phyloP scores from a whole-genome alignment of 495 filamentous ascomycete genomes.

The Aspergillus carlsbadensis region DNA sequence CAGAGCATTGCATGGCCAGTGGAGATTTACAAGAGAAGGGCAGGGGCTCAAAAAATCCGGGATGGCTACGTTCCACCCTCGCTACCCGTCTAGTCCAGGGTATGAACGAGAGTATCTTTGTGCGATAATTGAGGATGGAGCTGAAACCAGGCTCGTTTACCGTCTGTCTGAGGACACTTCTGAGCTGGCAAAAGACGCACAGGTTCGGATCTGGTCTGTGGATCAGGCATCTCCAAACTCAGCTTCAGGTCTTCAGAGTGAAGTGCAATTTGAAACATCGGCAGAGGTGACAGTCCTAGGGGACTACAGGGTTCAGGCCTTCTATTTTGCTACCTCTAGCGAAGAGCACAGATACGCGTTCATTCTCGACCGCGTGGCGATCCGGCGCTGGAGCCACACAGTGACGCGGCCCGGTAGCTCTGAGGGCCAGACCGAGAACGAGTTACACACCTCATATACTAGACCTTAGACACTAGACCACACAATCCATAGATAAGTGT shows the following conservation, averaged over 20 bases:
- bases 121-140: conserved; percentile 15
- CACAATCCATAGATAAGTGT: too few relatives aligned
- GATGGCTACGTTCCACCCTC: conserved; percentile 60
- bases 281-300: not conserved
- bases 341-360: conserved; percentile 17
- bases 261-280: conserved; percentile 1
- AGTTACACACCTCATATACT: too few relatives aligned
- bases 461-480: too few relatives aligned
- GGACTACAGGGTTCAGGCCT: conserved; percentile 7
- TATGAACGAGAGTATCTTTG: conserved; percentile 36
- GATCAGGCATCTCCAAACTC: not conserved
- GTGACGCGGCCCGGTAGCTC: too few relatives aligned
- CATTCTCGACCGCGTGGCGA: conserved; percentile 16
- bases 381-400: too few relatives aligned
- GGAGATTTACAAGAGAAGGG: conserved; percentile 53
- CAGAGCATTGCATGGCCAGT: conserved; percentile 69
- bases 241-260: conserved; percentile 1
- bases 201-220: conserved; percentile 6
- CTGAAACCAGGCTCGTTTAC: conserved; percentile 6
- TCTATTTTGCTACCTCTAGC: not conserved
- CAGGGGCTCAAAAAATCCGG: conserved; percentile 44
- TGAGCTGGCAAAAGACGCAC: not conserved
- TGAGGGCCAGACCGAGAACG: too few relatives aligned
- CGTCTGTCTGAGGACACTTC: conserved; percentile 15
- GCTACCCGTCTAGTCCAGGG: conserved; percentile 29